Conservation (phyloP, 495 filamentous ascomycete genomes). For the Neurospora cerealis region DNA sequence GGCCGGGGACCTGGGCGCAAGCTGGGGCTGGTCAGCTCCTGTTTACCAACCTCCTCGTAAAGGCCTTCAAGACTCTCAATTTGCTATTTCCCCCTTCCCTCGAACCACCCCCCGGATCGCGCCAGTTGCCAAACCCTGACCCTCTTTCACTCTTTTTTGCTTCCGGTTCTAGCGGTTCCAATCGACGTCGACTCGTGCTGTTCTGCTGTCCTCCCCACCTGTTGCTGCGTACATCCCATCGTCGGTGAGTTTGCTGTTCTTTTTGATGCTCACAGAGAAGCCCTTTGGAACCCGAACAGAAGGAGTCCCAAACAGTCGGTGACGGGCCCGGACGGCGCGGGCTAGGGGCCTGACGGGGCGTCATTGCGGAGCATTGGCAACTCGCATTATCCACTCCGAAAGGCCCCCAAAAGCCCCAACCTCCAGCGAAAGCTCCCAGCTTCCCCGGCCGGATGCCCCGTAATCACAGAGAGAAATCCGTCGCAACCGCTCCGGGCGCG, state of each 20-base stretch:
- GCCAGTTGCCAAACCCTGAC: background rate
- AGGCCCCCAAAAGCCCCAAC: background rate
- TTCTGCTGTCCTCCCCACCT: background rate
- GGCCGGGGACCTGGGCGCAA: background rate
- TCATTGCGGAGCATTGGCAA: background rate
- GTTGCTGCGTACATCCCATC: background rate
- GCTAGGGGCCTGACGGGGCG: background rate
- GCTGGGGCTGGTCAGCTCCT: background rate
- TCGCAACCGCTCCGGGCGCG: background rate
- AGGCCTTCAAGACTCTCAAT: background rate
- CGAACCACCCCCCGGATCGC: background rate
- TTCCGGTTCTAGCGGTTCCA: background rate
- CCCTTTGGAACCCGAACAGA: background rate
- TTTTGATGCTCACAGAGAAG: background rate
- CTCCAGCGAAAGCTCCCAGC: background rate
- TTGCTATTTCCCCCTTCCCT: background rate
- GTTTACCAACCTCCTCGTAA: background rate
- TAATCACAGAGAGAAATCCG: background rate
- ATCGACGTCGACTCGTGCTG: background rate
- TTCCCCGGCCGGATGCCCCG: background rate
- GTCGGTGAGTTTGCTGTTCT: background rate
- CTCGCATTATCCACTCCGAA: background rate
- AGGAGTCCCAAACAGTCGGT: background rate
- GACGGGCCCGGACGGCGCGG: background rate
- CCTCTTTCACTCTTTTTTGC: background rate